These are phyloP conservation scores for Pythium phragmitis DNA, from an alignment of 352 stramenopile species.

Conservation along the genomic window DNA sequence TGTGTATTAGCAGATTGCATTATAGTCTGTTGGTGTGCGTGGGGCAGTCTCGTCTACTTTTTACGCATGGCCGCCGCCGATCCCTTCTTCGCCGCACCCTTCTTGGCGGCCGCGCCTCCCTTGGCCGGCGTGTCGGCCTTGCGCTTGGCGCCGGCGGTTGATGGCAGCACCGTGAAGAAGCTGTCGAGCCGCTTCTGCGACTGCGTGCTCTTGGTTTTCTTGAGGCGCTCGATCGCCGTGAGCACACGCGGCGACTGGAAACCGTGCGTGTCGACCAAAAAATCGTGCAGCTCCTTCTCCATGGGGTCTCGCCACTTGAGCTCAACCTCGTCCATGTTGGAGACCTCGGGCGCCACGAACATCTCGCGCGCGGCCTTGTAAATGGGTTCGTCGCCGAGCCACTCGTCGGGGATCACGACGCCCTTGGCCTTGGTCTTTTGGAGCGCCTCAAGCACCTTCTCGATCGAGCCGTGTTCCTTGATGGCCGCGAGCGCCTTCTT, in stretches of 20 bases:
- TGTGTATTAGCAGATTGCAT: conserved; percentile 13
- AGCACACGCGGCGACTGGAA: conserved; percentile 95
- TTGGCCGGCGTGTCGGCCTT: conserved; percentile 43
- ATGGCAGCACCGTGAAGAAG: conserved; percentile 93
- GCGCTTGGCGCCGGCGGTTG: conserved; percentile 52
- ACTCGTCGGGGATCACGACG: conserved; percentile 81
- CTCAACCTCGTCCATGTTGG: conserved; percentile 61
- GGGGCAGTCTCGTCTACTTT: conserved; percentile 39
- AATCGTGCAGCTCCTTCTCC: conserved; percentile 88
- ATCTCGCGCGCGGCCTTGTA: conserved; percentile 93
- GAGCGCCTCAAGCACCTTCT: conserved; percentile 92
- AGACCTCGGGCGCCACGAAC: conserved; percentile 87
- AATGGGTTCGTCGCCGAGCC: conserved; percentile 85
- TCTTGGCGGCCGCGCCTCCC: conserved; percentile 39
- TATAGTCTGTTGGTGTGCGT: conserved; percentile 20
- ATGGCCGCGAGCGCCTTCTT: conserved; percentile 98
- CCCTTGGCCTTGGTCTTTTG: conserved; percentile 86
- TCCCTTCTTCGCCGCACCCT: conserved; percentile 39
- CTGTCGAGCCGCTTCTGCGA: conserved; percentile 96
- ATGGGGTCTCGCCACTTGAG: conserved; percentile 95
- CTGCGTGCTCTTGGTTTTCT: conserved; percentile 94
- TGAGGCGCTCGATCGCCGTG: conserved; percentile 93
- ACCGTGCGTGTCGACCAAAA: conserved; percentile 96
- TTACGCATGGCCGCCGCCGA: conserved; percentile 35
- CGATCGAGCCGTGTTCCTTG: conserved; percentile 94